Evolutionary conservation across 2,329 filamentous ascomycete species (phyloP).

Genomic region (Monosporascus ibericus): DNA sequence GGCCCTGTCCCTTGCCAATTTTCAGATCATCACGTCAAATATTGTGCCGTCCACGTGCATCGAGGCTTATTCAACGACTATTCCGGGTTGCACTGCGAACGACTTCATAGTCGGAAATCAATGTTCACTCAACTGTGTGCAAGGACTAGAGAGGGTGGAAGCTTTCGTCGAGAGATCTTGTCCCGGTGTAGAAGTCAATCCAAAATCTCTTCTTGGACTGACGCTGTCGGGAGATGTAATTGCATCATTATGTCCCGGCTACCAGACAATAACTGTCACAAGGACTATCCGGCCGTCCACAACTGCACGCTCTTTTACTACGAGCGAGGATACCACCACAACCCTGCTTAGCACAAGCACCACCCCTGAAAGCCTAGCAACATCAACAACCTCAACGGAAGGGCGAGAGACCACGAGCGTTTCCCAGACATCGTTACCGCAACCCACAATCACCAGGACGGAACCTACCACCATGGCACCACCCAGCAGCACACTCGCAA

Average conservation of each 20-base stretch:
- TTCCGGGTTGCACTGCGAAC: slow-evolving; percentile 15
- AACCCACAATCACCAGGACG: not conserved
- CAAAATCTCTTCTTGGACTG: slow-evolving; percentile 18
- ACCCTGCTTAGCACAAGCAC: slow-evolving; percentile 1
- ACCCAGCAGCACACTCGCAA: not conserved
- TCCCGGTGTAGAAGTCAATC: slow-evolving; percentile 13
- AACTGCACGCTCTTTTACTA: slow-evolving; percentile 9
- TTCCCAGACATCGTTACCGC: not conserved
- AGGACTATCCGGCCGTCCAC: slow-evolving; percentile 13
- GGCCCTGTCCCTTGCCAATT: slow-evolving; percentile 22
- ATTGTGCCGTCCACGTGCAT: slow-evolving; percentile 20
- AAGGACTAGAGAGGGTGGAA: slow-evolving; percentile 16
- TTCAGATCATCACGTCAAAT: slow-evolving; percentile 20
- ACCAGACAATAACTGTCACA: slow-evolving; percentile 15
- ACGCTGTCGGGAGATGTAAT: slow-evolving; percentile 18
- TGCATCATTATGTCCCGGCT: slow-evolving; percentile 17
- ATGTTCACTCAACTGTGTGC: slow-evolving; percentile 19
- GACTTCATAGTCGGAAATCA: slow-evolving; percentile 18
- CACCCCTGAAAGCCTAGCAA: not conserved
- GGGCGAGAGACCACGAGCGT: not conserved
- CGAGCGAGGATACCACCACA: slow-evolving; percentile 6
- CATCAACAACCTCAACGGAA: not conserved
- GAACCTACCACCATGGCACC: not conserved
- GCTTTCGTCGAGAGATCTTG: slow-evolving; percentile 13
- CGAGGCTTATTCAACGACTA: slow-evolving; percentile 16